Percentiles rank a stretch among this genome's conserved stretches.
These are phyloP conservation scores for Scopulariopsis brevicaulis DNA, from an alignment of 2,329 filamentous ascomycete genomes.

Conservation along the genomic window DNA sequence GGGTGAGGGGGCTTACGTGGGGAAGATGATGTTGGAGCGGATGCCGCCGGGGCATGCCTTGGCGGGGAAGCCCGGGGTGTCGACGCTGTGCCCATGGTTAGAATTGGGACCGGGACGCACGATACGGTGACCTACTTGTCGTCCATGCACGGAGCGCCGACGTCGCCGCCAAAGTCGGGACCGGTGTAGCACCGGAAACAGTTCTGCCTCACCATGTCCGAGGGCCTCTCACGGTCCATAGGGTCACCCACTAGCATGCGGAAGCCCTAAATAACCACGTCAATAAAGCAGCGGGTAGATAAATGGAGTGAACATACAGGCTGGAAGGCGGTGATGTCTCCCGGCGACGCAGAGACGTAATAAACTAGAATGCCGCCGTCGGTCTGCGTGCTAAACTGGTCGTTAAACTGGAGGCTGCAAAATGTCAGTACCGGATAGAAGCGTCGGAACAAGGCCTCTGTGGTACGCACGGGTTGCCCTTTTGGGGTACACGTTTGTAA, in stretches of 20 bases:
- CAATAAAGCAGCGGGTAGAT: neutral
- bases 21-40: conserved; percentile 40
- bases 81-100: conserved; percentile 17
- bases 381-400: conserved; percentile 31
- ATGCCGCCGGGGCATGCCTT: conserved; percentile 37
- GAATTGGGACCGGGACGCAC: neutral
- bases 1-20: conserved; percentile 20
- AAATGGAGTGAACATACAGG: conserved; percentile 20
- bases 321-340: conserved; percentile 27
- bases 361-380: conserved; percentile 29
- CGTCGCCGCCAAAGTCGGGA: conserved; percentile 32
- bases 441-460: neutral
- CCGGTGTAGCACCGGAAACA: conserved; percentile 35
- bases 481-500: conserved; percentile 48
- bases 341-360: conserved; percentile 18
- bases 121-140: conserved; percentile 12
- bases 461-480: conserved; percentile 13
- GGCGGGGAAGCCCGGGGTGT: conserved; percentile 36
- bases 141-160: conserved; percentile 34
- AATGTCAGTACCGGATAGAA: neutral
- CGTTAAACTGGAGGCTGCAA: conserved; percentile 42
- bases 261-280: conserved; percentile 21
- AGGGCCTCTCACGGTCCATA: conserved; percentile 20
- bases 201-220: conserved; percentile 24
- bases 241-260: conserved; percentile 33